Evolutionary conservation across 495 filamentous ascomycete species (phyloP).

Genomic region (Penicillium lividum): DNA sequence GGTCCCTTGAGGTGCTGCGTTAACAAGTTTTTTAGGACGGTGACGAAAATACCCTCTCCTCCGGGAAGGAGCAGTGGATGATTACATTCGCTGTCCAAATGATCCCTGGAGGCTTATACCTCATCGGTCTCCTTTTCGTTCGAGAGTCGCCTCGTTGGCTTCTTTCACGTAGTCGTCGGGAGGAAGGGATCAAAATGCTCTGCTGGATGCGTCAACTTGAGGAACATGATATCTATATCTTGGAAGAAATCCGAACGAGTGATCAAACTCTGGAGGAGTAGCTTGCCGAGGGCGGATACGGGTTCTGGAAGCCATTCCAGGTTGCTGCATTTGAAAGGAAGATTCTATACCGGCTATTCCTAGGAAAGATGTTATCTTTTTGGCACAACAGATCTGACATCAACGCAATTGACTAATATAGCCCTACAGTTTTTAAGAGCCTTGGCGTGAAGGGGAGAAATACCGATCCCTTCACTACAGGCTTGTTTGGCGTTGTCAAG

Average conservation of each 20-base stretch:
- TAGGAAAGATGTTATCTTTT: slow-evolving; percentile 65
- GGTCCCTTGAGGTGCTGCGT: no score
- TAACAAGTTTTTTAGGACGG: no score
- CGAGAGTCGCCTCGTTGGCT: slow-evolving; percentile 60
- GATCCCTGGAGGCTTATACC: slow-evolving; percentile 50
- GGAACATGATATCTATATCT: slow-evolving; percentile 60
- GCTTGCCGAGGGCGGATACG: slow-evolving; percentile 56
- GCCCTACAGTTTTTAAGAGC: slow-evolving; percentile 56
- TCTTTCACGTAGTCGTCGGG: slow-evolving; percentile 46
- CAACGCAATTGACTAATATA: slow-evolving; percentile 71
- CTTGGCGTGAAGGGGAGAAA: slow-evolving; percentile 58
- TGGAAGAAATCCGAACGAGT: slow-evolving; percentile 63
- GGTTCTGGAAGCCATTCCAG: slow-evolving; percentile 70
- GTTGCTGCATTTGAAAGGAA: slow-evolving; percentile 52
- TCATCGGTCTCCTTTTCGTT: slow-evolving; percentile 48
- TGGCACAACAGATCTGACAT: slow-evolving; percentile 70
- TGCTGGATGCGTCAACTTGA: slow-evolving; percentile 64
- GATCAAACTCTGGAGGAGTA: slow-evolving; percentile 63
- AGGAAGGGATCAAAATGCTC: slow-evolving; percentile 58
- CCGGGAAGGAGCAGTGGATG: slow-evolving; percentile 51
- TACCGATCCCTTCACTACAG: slow-evolving; percentile 52
- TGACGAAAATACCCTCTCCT: no score
- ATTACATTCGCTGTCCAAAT: slow-evolving; percentile 59
- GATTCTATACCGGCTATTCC: slow-evolving; percentile 65
- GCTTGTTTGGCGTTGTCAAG: slow-evolving; percentile 55